A percentile compares a stretch with the other conserved stretches of the same genome.
These are phyloP conservation scores for Monilinia vaccinii-corymbosi DNA, from an alignment of 2,329 filamentous ascomycete genomes.

Conservation along the genomic window DNA sequence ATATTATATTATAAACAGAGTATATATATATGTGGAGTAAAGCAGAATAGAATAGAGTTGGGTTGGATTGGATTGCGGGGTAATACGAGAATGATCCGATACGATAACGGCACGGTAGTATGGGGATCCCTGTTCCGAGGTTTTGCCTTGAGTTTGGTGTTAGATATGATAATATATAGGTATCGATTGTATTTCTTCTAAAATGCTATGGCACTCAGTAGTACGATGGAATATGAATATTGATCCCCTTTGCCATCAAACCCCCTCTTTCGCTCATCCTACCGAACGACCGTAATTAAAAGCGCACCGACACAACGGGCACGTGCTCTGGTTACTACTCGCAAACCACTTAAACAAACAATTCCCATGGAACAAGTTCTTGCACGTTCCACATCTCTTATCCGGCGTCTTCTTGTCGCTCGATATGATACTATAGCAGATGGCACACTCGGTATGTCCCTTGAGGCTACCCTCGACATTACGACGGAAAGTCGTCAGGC, in stretches of 20 bases:
- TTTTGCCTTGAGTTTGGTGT: no score
- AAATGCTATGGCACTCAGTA: no score
- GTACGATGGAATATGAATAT: no score
- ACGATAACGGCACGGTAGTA: no score
- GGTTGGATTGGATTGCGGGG: no score
- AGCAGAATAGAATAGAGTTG: no score
- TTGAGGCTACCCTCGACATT: constrained; percentile 85
- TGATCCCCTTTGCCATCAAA: background rate
- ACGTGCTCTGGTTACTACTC: constrained; percentile 83
- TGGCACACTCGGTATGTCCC: constrained; percentile 90
- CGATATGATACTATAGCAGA: constrained; percentile 92
- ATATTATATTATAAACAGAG: no score
- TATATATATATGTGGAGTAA: no score
- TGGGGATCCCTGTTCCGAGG: no score
- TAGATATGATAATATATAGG: no score
- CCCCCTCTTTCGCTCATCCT: background rate
- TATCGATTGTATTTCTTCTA: no score
- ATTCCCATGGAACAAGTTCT: constrained; percentile 81
- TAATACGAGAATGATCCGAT: no score
- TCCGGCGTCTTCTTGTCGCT: constrained; percentile 83
- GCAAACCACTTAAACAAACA: constrained; percentile 98
- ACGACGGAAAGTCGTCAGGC: constrained; percentile 71
- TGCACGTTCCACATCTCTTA: constrained; percentile 86
- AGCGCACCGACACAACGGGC: constrained; percentile 83
- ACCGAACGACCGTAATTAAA: constrained; percentile 48